Evolutionary conservation across 1,139 yeast species (phyloP), one percentile per base, ranked within the genome.

Genomic region (Debaryomyces fabryi): DNA sequence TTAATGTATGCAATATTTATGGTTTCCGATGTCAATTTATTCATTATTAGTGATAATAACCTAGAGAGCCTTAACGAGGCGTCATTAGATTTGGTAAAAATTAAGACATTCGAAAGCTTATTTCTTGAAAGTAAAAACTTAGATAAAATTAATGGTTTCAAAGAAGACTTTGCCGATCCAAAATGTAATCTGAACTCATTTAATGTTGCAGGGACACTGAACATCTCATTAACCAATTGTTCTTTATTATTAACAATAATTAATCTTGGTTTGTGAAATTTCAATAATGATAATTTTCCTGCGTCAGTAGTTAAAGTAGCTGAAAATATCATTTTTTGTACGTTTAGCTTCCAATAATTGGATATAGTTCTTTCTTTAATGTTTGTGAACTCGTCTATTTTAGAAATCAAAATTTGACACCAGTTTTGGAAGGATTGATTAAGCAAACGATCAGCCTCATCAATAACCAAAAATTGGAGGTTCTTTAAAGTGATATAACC

Each of bases 291-390:
- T 46, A 95, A 72, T 60, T 88, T 88, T 32, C 95, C 96, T 0
- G 97, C 91, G 65, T 92, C 96, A 1, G 97, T 86, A 3, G 97
- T 91, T 49, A 95, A 76, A 0, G 99, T 93, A 6, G 99, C 99
- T 37, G 96, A 87, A 62, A 93, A 91, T 3, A 93, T 77, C 65
- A 93, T 76, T 58, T 92, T 91, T 37, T 72, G 75, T 16, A 68
- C 71, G 13, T 58, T 55, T 38, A 63, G 51, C 13, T 51, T 57
- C 75, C 78, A 74, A 21, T 49, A 46, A 13, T 59, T 55, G 9
- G 58, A 52, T 56, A 74, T 55, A 47, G 67, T 66, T 13, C 59
- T 47, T n/a, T 36, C 23, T 18, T 27, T 29, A 18, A 24, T 12
- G 55, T 62, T 58, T n/a, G 53, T 48, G 33, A 55, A 51, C 13